Evolutionary conservation across 352 stramenopile genomes (phyloP), one percentile per base, ranked within the genome.

Genomic region (Saprolegnia diclina): DNA sequence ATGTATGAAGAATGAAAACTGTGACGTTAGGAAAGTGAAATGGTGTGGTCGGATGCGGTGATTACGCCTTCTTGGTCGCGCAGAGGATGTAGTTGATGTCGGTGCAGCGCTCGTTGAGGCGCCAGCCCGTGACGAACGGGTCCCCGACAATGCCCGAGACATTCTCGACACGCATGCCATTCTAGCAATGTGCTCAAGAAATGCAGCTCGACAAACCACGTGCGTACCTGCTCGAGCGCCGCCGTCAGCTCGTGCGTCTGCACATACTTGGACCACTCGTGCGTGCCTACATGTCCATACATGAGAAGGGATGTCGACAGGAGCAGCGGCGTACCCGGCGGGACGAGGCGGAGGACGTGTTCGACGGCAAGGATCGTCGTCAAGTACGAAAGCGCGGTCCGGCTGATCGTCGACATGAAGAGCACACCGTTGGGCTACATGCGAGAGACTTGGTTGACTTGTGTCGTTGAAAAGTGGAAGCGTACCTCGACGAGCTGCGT

Each of bases 221-320:
- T n/a, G n/a, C n/a, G 18, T 21, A 78, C 79, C 77, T 88, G 75
- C 64, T 77, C 79, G 46, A 94, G 65, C n/a, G 79, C 78, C 1
- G 62, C 48, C 40, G 79, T 74, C 24, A 93, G 76, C 46, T 94
- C 87, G 24, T 80, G 75, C 11, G 85, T 85, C 63, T 88, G 72
- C 24, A 94, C 77, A 69, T 91, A 94, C 74, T 93, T 94, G 75
- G 81, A 79, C 85, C 85, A 94, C 64, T 94, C 83, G 61, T 94
- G 87, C 32, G 87, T 94, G 65, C 85, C 81, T 83, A 62, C 19
- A n/a, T n/a, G n/a, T n/a, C n/a, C n/a, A n/a, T n/a, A n/a, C n/a
- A n/a, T n/a, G n/a, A n/a, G n/a, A n/a, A n/a, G n/a, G n/a, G n/a
- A n/a, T n/a, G n/a, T n/a, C n/a, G n/a, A n/a, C n/a, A n/a, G n/a